Percentiles rank a stretch among this genome's conserved stretches.
Evolutionary conservation across 805 yeast species (phyloP).

Genomic region (Spathaspora hagerdaliae): DNA sequence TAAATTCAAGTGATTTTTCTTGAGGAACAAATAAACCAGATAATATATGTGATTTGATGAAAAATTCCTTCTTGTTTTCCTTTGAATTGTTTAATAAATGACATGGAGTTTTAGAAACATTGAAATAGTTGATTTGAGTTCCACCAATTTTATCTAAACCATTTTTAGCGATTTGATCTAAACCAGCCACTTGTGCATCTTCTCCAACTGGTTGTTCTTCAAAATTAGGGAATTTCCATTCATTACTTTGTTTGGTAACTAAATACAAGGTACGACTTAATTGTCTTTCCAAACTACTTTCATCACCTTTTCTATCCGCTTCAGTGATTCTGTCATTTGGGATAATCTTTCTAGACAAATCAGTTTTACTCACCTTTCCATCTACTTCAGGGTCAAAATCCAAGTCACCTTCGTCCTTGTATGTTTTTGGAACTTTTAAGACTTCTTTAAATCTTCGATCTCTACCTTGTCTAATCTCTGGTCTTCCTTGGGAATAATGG

Average conservation of each 20-base stretch:
- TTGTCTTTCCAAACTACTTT: slow-evolving; percentile 69
- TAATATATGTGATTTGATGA: slow-evolving; percentile 82
- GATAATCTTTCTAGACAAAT: slow-evolving; percentile 62
- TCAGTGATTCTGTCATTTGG: slow-evolving; percentile 71
- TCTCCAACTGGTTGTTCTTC: slow-evolving; percentile 21
- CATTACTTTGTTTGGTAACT: slow-evolving; percentile 45
- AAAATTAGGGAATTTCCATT: slow-evolving; percentile 87
- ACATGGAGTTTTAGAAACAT: slow-evolving; percentile 87
- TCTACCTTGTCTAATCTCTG: slow-evolving; percentile 83
- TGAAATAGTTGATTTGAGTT: slow-evolving; percentile 73
- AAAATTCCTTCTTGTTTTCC: slow-evolving; percentile 48
- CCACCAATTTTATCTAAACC: slow-evolving; percentile 76
- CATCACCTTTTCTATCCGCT: slow-evolving; percentile 67
- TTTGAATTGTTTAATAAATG: slow-evolving; percentile 50
- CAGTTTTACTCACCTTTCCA: slow-evolving; percentile 27
- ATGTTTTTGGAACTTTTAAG: slow-evolving; percentile 68
- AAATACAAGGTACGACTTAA: slow-evolving; percentile 79
- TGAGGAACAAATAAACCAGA: slow-evolving; percentile 67
- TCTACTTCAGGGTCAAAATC: slow-evolving; percentile 16
- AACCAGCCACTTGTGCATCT: slow-evolving; percentile 29
- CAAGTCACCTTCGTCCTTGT: slow-evolving; percentile 35
- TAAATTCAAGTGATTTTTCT: slow-evolving; percentile 44
- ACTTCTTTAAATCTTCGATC: slow-evolving; percentile 83
- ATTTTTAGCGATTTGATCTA: slow-evolving; percentile 70
- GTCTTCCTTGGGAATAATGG: slow-evolving; percentile 78